These are phyloP conservation scores for Sugiyamaella valdiviana DNA, from an alignment of 805 yeast genomes.

Conservation along the genomic window DNA sequence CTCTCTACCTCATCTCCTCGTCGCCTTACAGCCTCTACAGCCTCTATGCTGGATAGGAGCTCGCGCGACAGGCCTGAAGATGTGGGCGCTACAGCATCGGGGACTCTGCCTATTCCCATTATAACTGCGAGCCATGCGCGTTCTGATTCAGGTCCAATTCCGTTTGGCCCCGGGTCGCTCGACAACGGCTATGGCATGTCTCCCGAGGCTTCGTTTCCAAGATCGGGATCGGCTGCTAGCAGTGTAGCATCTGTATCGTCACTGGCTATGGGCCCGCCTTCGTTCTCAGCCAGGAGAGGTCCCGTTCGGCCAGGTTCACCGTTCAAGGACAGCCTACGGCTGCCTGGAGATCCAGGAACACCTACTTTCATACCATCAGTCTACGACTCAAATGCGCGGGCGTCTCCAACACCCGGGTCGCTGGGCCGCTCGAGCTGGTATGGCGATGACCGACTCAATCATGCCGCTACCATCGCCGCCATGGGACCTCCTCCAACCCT, in stretches of 20 bases:
- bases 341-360: not conserved
- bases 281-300: not conserved
- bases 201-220: not conserved
- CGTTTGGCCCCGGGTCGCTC: not conserved
- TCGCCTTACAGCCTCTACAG: not conserved
- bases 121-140: not conserved
- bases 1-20: not conserved
- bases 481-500: constrained; percentile 2
- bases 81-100: not conserved
- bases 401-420: constrained; percentile 4
- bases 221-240: not conserved
- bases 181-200: not conserved
- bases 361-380: not conserved
- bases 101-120: not conserved
- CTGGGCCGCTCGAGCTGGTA: constrained; percentile 11
- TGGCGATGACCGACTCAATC: constrained; percentile 5
- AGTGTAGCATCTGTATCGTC: not conserved
- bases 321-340: not conserved
- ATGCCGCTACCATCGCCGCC: not conserved
- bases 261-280: not conserved
- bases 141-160: not conserved
- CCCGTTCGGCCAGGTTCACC: not conserved
- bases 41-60: not conserved
- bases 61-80: not conserved
- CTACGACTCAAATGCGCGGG: not conserved